These are phyloP conservation scores for Globisporangium emineosum DNA, from an alignment of 352 stramenopile genomes.

Conservation along the genomic window DNA sequence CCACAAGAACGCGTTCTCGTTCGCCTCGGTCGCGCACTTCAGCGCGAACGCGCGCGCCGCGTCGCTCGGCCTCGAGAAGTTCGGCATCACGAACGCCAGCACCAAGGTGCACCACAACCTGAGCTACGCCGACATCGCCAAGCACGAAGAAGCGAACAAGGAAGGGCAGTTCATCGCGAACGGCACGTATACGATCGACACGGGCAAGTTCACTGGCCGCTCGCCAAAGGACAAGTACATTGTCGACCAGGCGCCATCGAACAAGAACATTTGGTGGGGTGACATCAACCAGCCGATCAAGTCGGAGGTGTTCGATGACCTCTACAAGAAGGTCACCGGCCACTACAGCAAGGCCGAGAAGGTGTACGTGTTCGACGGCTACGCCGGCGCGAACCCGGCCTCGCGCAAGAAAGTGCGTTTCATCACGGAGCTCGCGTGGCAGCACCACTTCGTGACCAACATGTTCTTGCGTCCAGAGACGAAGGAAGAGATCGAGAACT, in stretches of 20 bases:
- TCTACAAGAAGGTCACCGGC: conserved; percentile 92
- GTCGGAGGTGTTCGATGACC: conserved; percentile 93
- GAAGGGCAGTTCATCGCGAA: conserved; percentile 90
- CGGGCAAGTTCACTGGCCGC: conserved; percentile 97
- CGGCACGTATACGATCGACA: conserved; percentile 96
- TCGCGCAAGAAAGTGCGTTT: conserved; percentile 96
- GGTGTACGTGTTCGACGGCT: conserved; percentile 96
- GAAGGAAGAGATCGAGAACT: conserved; percentile 87
- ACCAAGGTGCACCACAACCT: conserved; percentile 95
- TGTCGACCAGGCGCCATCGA: conserved; percentile 90
- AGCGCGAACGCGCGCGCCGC: not conserved
- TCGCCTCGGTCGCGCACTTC: conserved; percentile 33
- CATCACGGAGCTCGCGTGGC: conserved; percentile 97
- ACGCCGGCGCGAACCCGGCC: conserved; percentile 90
- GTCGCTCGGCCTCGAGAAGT: conserved; percentile 70
- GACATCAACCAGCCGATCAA: conserved; percentile 95
- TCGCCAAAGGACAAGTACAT: conserved; percentile 99
- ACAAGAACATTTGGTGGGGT: conserved; percentile 96
- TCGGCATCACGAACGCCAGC: conserved; percentile 89
- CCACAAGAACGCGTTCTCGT: conserved; percentile 16
- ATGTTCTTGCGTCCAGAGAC: conserved; percentile 92
- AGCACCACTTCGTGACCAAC: conserved; percentile 98
- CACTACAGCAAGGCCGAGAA: conserved; percentile 93
- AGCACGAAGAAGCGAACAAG: conserved; percentile 94
- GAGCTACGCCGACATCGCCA: conserved; percentile 93